Percentiles rank a stretch among this genome's conserved stretches.
phyloP scores from a whole-genome alignment of 148 eudicot species.

The Amaranthus palmeri region DNA sequence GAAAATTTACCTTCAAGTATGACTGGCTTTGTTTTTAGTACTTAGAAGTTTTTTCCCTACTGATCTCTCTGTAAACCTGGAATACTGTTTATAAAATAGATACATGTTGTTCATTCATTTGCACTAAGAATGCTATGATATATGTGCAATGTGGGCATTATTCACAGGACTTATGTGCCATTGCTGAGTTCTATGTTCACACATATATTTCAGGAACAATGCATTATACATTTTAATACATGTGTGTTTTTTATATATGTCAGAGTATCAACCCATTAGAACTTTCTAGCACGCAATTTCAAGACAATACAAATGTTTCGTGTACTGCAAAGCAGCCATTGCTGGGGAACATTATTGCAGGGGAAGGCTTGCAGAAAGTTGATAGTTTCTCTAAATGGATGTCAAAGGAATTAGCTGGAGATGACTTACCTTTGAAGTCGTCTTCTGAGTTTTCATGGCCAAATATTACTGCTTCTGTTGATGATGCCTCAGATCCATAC shows the following conservation, averaged over 20 bases:
- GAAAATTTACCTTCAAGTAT: not conserved
- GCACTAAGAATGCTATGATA: not conserved
- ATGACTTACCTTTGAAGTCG: slow-evolving; percentile 43
- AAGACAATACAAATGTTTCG: slow-evolving; percentile 24
- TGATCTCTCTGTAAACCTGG: not conserved
- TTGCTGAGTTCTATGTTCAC: not conserved
- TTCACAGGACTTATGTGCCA: not conserved
- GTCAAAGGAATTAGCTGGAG: slow-evolving; percentile 54
- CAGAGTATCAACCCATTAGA: slow-evolving; percentile 37
- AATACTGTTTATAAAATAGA: not conserved
- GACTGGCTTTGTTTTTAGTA: not conserved
- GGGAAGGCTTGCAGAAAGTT: slow-evolving; percentile 54
- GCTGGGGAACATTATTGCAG: slow-evolving; percentile 32
- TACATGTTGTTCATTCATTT: not conserved
- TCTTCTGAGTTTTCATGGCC: slow-evolving; percentile 51
- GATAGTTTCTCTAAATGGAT: slow-evolving; percentile 68
- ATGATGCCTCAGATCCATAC: slow-evolving; percentile 44
- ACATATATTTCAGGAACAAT: not conserved
- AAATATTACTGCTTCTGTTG: slow-evolving; percentile 36
- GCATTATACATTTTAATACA: slow-evolving; percentile 11
- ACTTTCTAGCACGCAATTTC: slow-evolving; percentile 20
- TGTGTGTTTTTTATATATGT: slow-evolving; percentile 8
- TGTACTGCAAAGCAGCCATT: slow-evolving; percentile 31
- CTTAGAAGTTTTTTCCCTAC: not conserved
- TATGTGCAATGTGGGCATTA: not conserved